Conservation (phyloP, 768 basidiomycete species). For the Cystofilobasidium macerans region DNA sequence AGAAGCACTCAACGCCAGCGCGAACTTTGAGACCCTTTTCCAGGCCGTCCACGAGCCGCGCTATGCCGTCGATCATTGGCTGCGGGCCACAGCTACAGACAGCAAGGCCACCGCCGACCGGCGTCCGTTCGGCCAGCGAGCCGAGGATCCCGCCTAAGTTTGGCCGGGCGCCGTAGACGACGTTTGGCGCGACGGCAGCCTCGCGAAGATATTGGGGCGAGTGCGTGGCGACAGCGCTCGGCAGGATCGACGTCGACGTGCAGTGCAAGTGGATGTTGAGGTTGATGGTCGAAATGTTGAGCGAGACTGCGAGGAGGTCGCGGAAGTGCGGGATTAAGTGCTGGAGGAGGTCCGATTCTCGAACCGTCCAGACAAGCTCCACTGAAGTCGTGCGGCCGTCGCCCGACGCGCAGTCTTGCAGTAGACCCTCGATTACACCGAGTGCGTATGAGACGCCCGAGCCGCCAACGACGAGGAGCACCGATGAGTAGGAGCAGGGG, state of each 20-base stretch:
- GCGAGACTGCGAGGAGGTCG: constrained; percentile 5
- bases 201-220: not conserved
- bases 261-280: constrained; percentile 11
- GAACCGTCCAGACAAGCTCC: constrained; percentile 26
- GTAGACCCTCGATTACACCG: constrained; percentile 24
- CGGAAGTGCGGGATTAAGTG: constrained; percentile 19
- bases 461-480: constrained; percentile 27
- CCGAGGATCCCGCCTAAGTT: constrained; percentile 17
- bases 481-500: constrained; percentile 26
- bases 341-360: constrained; percentile 23
- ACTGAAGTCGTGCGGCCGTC: constrained; percentile 12
- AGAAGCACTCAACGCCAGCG: not conserved
- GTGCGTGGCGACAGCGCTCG: constrained; percentile 11
- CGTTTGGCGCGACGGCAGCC: not conserved
- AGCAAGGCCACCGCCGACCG: constrained; percentile 24
- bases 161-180: constrained; percentile 15
- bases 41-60: constrained; percentile 17
- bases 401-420: constrained; percentile 22
- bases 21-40: not conserved
- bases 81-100: constrained; percentile 28
- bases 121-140: constrained; percentile 1
- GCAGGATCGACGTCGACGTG: constrained; percentile 10
- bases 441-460: constrained; percentile 25
- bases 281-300: not conserved
- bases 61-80: constrained; percentile 20